Base-by-base conservation (phyloP, 106 monocot genomes). In the Allium sativum region DNA sequence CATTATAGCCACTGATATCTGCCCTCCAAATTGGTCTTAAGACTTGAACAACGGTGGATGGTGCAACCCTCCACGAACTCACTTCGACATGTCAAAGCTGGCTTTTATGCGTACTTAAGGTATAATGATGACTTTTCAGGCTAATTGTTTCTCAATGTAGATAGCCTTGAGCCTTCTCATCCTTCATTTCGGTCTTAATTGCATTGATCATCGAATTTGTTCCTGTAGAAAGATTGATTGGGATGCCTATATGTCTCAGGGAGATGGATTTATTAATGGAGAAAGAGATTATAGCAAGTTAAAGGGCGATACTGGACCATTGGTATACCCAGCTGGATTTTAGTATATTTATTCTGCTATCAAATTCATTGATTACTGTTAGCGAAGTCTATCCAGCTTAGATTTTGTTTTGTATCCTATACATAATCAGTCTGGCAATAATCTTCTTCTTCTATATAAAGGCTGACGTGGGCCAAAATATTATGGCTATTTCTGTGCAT, bases 201-300 rank as follows among this genome's bases (percentile, higher is more conserved):
- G 31, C 78, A 4, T 76, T 98, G 59, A 92, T 98, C 78, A 77
- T 98, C 55, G 72, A 69, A 70, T 87, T 62, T 64, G 92, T 98
- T 61, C 92, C 98, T 92, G 92, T 98, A 61, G 79, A n/a, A 98
- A 98, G 92, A 98, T 98, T 17, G 98, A 98, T 73, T 88, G 98
- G 98, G 98, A 98, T 74, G 92, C 98, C 10, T 98, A 98, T 72
- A 98, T 98, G 88, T 88, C 98, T 17, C 92, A 98, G 98, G 96
- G 40, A 51, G 88, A 88, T 57, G 92, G 92, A n/a, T 98, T 98
- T 74, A 61, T 92, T 67, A 79, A 42, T 13, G 98, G 98, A 63
- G 92, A 91, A 72, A 88, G 92, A 72, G 98, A 98, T 65, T 98
- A 92, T 77, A 82, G 75, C 45, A 82, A 85, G 72, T 58, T 98